Evolutionary conservation across 495 filamentous ascomycete species (phyloP).

Genomic region (Clavariopsis aquatica): DNA sequence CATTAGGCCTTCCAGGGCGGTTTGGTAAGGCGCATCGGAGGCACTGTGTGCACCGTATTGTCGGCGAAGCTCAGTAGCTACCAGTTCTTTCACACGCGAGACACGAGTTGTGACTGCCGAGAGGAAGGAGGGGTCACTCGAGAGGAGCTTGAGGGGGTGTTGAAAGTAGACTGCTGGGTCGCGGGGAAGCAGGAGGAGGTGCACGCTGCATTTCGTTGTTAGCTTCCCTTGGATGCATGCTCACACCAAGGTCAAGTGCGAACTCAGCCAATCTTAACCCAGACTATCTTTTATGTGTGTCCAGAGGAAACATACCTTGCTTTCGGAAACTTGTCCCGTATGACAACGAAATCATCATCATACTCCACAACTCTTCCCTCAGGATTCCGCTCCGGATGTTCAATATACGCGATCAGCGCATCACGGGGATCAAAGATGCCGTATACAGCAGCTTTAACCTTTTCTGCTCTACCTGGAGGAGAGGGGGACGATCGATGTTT

Average conservation of each 20-base stretch:
- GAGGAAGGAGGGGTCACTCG: constrained; percentile 66
- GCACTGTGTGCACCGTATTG: constrained; percentile 64
- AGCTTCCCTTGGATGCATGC: too few relatives aligned
- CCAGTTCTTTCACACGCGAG: constrained; percentile 60
- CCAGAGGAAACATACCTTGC: constrained; percentile 3
- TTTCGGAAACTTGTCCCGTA: constrained; percentile 85
- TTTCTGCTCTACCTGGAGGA: constrained; percentile 36
- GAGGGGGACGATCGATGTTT: constrained; percentile 38
- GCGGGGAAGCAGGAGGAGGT: constrained; percentile 84
- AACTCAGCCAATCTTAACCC: constrained; percentile 49
- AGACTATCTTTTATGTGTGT: background rate
- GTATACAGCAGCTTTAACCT: background rate
- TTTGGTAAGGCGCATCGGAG: constrained; percentile 57
- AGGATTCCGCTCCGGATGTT: constrained; percentile 65
- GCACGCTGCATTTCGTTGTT: too few relatives aligned
- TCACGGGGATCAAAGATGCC: constrained; percentile 50
- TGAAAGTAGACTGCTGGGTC: constrained; percentile 59
- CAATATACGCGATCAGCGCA: constrained; percentile 70
- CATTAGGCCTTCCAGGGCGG: constrained; percentile 42
- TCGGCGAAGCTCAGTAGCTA: constrained; percentile 74
- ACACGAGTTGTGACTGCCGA: constrained; percentile 61
- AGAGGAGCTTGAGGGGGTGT: constrained; percentile 79
- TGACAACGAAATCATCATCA: constrained; percentile 71
- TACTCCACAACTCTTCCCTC: constrained; percentile 65
- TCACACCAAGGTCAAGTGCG: too few relatives aligned